phyloP scores from a whole-genome alignment of 352 stramenopile species.

The Pythium guiyangense region DNA sequence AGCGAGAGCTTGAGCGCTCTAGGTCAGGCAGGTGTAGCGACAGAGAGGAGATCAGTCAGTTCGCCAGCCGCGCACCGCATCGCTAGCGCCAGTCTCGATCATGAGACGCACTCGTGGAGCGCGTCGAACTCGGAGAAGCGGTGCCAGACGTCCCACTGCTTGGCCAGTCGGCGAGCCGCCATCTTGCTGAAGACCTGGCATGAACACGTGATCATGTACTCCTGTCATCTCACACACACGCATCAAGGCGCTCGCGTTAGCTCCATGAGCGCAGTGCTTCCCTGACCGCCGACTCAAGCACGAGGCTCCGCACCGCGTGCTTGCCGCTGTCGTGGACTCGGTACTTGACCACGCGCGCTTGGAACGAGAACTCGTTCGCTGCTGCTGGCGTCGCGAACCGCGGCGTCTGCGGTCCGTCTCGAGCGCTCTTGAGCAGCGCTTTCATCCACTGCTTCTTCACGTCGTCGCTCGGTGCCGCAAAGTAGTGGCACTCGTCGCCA shows the following conservation, averaged over 20 bases:
- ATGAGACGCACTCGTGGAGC: constrained; percentile 34
- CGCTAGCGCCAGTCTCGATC: neutral
- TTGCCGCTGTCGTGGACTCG: constrained; percentile 35
- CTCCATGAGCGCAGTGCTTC: neutral
- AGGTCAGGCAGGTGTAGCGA: neutral
- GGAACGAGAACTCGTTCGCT: constrained; percentile 39
- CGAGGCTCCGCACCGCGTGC: constrained; percentile 30
- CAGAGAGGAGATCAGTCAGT: constrained; percentile 1
- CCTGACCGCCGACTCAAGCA: too few relatives aligned
- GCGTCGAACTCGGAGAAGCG: constrained; percentile 63
- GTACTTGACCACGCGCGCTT: constrained; percentile 35
- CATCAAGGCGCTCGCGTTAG: neutral
- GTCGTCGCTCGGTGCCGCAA: constrained; percentile 30
- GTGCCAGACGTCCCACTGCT: constrained; percentile 63
- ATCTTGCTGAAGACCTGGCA: constrained; percentile 53
- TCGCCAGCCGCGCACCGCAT: neutral
- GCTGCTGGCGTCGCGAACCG: constrained; percentile 27
- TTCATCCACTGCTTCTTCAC: constrained; percentile 60
- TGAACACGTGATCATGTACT: constrained; percentile 63
- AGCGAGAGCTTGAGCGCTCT: constrained; percentile 43
- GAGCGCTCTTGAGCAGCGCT: constrained; percentile 30
- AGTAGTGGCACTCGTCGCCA: constrained; percentile 33
- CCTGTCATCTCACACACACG: constrained; percentile 22
- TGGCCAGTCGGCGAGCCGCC: constrained; percentile 35
- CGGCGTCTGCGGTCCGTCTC: constrained; percentile 37